Evolutionary conservation across 75 land plant genomes (phyloP), one percentile per base, ranked within the genome.

Genomic region (Pinus albicaulis): DNA sequence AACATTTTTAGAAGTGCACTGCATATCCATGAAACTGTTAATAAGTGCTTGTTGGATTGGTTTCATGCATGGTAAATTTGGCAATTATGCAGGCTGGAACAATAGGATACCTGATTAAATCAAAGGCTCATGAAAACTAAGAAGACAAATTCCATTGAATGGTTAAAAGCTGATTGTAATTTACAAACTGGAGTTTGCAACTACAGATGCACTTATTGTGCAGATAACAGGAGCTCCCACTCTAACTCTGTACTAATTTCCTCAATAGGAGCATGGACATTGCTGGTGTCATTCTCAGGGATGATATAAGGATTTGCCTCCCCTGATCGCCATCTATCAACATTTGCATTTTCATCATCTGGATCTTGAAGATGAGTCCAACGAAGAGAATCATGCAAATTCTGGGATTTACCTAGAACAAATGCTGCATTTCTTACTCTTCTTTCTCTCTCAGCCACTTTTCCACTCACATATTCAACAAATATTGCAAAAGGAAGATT

Each of bases 371-470:
- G n/a, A 20, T 41, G 38, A 36, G 44, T 38, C 70, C 70, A 66
- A 36, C 38, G 70, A 66, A 66, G 70, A 66, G 44, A 7, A 20
- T 81, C 74, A 59, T 81, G 44, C 36, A 87, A 76, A 55, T 74
- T 76, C 55, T 81, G 77, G 13, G 77, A 53, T 75, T 81, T 74
- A 4, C 81, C 89, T 5, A 87, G 74, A 69, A 84, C 58, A 71
- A 23, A 68, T 23, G 76, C 74, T 12, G 88, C 78, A 15, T 41
- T n/a, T 14, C 82, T 74, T 3, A 86, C 82, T 28, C 85, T 53
- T 14, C 60, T 65, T 24, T 83, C 79, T 75, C 81, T 68, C 61
- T 78, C 81, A 59, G 77, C 79, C 34, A 78, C 77, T 4, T 41
- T 23, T 52, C 76, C 61, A 56, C 71, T 57, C 14, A 36, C 44